Percentiles rank a stretch among this genome's conserved stretches.
Conservation (phyloP, 2,329 filamentous ascomycete species). For the Colletotrichum chlorophyti region DNA sequence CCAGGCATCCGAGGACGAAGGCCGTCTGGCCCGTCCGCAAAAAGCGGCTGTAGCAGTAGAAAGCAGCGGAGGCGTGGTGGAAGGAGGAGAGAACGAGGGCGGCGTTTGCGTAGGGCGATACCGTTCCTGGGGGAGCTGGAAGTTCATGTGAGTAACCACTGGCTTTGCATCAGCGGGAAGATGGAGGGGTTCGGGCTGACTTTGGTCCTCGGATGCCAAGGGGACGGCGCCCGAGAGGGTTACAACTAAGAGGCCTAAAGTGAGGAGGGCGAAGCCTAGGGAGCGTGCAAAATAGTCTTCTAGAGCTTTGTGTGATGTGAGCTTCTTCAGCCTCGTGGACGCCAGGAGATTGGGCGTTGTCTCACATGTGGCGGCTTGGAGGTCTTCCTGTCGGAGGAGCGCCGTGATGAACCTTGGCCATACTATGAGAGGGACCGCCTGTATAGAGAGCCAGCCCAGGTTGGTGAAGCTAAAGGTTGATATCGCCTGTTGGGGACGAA, state of each 20-base stretch:
- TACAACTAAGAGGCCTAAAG: constrained; percentile 68
- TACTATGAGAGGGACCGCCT: constrained; percentile 54
- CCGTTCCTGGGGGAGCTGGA: constrained; percentile 40
- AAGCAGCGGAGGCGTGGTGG: constrained; percentile 69
- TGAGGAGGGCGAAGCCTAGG: constrained; percentile 71
- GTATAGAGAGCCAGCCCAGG: constrained; percentile 56
- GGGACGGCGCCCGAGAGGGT: constrained; percentile 76
- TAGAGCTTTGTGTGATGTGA: constrained; percentile 51
- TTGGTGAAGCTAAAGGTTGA: constrained; percentile 58
- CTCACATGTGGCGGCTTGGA: constrained; percentile 38
- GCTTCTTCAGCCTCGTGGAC: background rate
- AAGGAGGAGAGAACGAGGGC: constrained; percentile 69
- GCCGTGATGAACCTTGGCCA: constrained; percentile 56
- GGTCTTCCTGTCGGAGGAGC: constrained; percentile 45
- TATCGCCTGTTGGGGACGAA: constrained; percentile 46
- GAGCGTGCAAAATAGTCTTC: constrained; percentile 78
- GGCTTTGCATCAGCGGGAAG: background rate
- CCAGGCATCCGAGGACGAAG: constrained; percentile 66
- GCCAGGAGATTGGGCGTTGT: background rate
- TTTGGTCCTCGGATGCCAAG: constrained; percentile 53
- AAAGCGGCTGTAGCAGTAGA: constrained; percentile 74
- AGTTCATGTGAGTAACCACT: background rate
- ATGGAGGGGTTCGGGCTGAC: constrained; percentile 36
- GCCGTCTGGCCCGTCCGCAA: constrained; percentile 56
- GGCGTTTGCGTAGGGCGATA: constrained; percentile 70